phyloP scores from a whole-genome alignment of 345 rosid species.

The Euphorbia lathyris region DNA sequence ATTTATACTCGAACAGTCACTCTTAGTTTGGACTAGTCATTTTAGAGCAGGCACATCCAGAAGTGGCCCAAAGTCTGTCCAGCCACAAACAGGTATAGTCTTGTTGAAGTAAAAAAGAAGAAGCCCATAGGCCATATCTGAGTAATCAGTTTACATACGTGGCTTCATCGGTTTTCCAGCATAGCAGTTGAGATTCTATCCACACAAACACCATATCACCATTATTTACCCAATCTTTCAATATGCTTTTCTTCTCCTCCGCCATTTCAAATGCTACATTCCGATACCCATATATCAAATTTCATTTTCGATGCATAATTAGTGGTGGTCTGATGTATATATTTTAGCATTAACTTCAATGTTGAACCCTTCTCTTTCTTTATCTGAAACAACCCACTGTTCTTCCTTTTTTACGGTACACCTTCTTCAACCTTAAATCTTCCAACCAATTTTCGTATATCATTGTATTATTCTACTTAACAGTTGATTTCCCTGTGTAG shows the following conservation, averaged over 20 bases:
- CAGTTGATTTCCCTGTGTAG: background rate
- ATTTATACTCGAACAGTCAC: too few relatives aligned
- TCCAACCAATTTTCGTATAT: background rate
- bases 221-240: background rate
- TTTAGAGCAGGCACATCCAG: too few relatives aligned
- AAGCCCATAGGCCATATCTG: background rate
- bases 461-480: background rate
- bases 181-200: background rate
- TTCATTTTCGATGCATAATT: background rate
- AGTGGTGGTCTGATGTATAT: too few relatives aligned
- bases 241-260: background rate
- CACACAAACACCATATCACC: background rate
- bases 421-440: background rate
- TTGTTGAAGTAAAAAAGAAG: too few relatives aligned
- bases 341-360: slow-evolving; percentile 5
- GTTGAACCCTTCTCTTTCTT: slow-evolving; percentile 32
- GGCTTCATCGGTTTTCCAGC: background rate
- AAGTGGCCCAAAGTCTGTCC: too few relatives aligned
- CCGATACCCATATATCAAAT: background rate
- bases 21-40: too few relatives aligned
- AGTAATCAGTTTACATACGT: background rate
- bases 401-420: slow-evolving; percentile 36
- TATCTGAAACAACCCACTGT: slow-evolving; percentile 25
- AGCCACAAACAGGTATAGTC: too few relatives aligned
- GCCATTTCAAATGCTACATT: background rate